phyloP scores from a whole-genome alignment of 768 basidiomycete genomes.

The Panaeolus papilionaceus region DNA sequence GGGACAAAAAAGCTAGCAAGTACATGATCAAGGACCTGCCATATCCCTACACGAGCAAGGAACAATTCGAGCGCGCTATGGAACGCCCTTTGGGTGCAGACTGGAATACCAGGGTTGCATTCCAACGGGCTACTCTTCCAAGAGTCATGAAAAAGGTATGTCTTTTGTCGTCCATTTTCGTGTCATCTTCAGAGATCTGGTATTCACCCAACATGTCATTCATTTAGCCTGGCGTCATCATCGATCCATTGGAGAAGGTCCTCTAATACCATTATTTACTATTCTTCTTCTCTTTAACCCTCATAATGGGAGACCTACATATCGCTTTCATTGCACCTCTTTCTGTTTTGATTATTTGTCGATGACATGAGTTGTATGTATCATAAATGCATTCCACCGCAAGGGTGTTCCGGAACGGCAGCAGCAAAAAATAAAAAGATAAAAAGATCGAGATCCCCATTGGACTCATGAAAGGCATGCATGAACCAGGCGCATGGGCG shows the following conservation, averaged over 20 bases:
- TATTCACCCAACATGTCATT: slow-evolving; percentile 18
- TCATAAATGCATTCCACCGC: slow-evolving; percentile 12
- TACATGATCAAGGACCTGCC: slow-evolving; percentile 93
- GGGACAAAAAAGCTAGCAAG: slow-evolving; percentile 91
- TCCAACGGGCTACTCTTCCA: slow-evolving; percentile 86
- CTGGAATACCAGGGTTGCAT: slow-evolving; percentile 90
- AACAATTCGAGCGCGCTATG: slow-evolving; percentile 90
- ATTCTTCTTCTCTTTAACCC: background rate
- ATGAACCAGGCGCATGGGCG: background rate
- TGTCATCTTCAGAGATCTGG: background rate
- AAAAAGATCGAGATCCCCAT: background rate
- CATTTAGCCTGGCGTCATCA: slow-evolving; percentile 69
- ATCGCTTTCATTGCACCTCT: background rate
- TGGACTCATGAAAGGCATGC: background rate
- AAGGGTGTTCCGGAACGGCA: background rate
- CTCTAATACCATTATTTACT: slow-evolving; percentile 17
- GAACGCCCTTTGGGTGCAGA: slow-evolving; percentile 84
- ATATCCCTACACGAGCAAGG: slow-evolving; percentile 91
- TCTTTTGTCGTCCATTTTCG: slow-evolving; percentile 15
- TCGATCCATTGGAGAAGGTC: slow-evolving; percentile 70
- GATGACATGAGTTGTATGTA: slow-evolving; percentile 1
- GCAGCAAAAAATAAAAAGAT: slow-evolving; percentile 1
- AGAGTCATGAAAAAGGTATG: slow-evolving; percentile 86
- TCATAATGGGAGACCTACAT: background rate
- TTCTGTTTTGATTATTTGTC: slow-evolving; percentile 5